These are phyloP conservation scores for Amylocarpus encephaloides DNA, from an alignment of 2,329 filamentous ascomycete species.

Conservation along the genomic window DNA sequence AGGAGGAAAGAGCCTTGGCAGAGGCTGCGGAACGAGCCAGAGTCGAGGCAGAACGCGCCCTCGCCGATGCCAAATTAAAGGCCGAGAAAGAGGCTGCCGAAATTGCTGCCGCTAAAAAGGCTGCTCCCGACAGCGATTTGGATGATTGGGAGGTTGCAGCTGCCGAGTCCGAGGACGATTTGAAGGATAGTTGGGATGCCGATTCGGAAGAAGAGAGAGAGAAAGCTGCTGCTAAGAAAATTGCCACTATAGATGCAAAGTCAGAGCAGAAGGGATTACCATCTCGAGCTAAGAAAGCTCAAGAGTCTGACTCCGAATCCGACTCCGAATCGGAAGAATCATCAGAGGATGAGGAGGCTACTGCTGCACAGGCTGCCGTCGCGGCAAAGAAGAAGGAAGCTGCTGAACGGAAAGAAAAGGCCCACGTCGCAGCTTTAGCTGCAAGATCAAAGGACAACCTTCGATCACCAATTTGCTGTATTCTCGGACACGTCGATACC, in stretches of 20 bases:
- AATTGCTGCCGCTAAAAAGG: constrained; percentile 46
- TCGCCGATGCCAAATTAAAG: constrained; percentile 56
- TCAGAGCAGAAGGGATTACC: constrained; percentile 20
- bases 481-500: constrained; percentile 98
- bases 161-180: constrained; percentile 64
- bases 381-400: constrained; percentile 81
- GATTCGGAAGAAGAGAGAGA: constrained; percentile 62
- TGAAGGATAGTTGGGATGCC: constrained; percentile 95
- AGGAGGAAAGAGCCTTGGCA: constrained; percentile 72
- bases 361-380: constrained; percentile 66
- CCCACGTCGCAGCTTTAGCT: constrained; percentile 84
- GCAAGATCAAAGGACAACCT: constrained; percentile 91
- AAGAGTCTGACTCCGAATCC: constrained; percentile 48
- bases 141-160: constrained; percentile 86
- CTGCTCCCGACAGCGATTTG: constrained; percentile 54
- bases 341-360: constrained; percentile 65
- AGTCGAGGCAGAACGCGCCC: constrained; percentile 59
- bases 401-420: constrained; percentile 79
- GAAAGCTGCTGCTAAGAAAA: constrained; percentile 33
- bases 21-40: constrained; percentile 70
- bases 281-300: constrained; percentile 16
- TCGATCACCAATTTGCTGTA: constrained; percentile 97
- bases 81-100: constrained; percentile 53
- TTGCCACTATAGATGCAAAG: constrained; percentile 16
- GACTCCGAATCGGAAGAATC: constrained; percentile 50